A percentile compares a stretch with the other conserved stretches of the same genome.
Evolutionary conservation across 192 early-diverging fungal genomes (phyloP).

Genomic region (Thoreauomyces humboldtii): DNA sequence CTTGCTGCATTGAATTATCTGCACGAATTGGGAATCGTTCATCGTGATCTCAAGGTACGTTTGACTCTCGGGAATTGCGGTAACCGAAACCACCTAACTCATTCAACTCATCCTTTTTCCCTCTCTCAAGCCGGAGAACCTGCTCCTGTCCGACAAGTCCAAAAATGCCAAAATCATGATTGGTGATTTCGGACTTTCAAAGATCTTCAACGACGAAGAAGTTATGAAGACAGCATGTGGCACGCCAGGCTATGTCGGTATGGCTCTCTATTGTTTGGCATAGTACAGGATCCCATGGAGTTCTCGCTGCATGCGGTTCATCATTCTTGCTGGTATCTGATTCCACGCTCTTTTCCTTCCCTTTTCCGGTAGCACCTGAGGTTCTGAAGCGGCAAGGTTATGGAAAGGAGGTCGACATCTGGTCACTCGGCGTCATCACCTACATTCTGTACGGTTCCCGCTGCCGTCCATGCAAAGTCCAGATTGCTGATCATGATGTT

Average conservation of each 20-base stretch:
- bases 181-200: constrained; percentile 93
- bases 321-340: no score
- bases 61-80: no score
- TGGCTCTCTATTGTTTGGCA: not conserved
- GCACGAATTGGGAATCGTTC: constrained; percentile 76
- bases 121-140: constrained; percentile 47
- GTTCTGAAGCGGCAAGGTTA: constrained; percentile 69
- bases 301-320: no score
- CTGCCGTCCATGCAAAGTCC: not conserved
- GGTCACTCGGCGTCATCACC: constrained; percentile 90
- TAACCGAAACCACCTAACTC: no score
- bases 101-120: no score
- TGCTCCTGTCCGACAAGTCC: constrained; percentile 49
- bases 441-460: constrained; percentile 62
- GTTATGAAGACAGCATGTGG: constrained; percentile 80
- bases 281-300: not conserved
- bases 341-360: no score
- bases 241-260: constrained; percentile 72
- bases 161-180: constrained; percentile 71
- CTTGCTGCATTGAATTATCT: constrained; percentile 80
- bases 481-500: not conserved
- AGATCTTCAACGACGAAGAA: constrained; percentile 59
- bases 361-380: constrained; percentile 73
- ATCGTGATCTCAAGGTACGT: constrained; percentile 86
- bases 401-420: constrained; percentile 79